Base-by-base conservation (phyloP, 495 filamentous ascomycete genomes). In the Penicillium argentinense region DNA sequence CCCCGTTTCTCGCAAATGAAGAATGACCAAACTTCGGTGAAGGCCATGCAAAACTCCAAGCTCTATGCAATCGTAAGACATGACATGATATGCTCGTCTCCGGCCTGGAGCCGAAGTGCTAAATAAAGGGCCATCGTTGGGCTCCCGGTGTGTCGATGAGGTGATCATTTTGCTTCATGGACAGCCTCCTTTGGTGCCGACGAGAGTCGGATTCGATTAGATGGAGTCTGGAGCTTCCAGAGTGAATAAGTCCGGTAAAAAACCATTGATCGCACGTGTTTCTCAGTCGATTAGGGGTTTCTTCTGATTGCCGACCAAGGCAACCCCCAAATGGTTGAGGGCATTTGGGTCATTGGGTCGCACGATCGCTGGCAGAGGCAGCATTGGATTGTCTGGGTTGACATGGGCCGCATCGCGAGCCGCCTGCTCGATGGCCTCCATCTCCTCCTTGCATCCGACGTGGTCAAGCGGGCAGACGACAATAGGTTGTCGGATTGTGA, bases 391-490 rank as follows among this genome's bases (percentile, higher is more conserved):
- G 38, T 91, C 87, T 0, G 85, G 84, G 54, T 88, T 87, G 34
- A 98, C 82, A 47, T 86, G 82, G 17, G 86, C 83, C 5, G 93
- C 92, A 47, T 97, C 91, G 63, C 90, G 90, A 2, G 93, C 93
- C 0, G 95, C 88, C 66, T 93, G 87, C 57, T 96, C 89, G 50
- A 97, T 97, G 6, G 90, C 89, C 59, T 96, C 90, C 88, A 98
- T 95, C 71, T 98, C 95, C 55, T 96, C 91, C 60, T 95, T 96
- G 72, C 93, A 97, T 9, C 86, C 89, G 46, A 91, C 88, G 55
- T 97, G 89, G 62, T 98, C 93, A 28, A 96, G 82, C 0, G 95
- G 93, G 55, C 92, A 97, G 38, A 98, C 92, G 33, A 97, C 88
- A 45, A 98, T 97, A 41, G 88, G 90, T 66, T 97, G 90, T 33